Conservation (phyloP, 1,284 basidiomycete species). For the Sporisorium graminicola region DNA sequence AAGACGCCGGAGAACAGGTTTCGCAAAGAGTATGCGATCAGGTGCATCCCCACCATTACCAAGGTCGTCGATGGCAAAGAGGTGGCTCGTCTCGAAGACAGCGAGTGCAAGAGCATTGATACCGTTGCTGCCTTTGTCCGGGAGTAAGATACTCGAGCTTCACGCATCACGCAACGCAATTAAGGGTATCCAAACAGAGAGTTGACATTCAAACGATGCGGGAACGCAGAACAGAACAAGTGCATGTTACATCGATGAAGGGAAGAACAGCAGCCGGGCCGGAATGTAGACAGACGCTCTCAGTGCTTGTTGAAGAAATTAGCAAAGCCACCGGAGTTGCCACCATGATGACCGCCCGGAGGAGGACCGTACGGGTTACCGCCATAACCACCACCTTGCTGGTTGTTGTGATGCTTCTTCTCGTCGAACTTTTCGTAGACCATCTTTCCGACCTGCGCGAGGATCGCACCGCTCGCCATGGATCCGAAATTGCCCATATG, state of each 20-base stretch:
- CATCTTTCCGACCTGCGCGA: slow-evolving; percentile 61
- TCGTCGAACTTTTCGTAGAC: slow-evolving; percentile 49
- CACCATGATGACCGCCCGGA: slow-evolving; percentile 20
- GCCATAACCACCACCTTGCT: slow-evolving; percentile 3
- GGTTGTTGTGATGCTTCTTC: slow-evolving; percentile 35
- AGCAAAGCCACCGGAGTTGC: slow-evolving; percentile 25
- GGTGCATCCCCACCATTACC: slow-evolving; percentile 50
- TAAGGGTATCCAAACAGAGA: background rate
- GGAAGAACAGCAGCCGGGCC: background rate
- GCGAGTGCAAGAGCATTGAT: slow-evolving; percentile 41
- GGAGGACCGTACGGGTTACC: slow-evolving; percentile 35
- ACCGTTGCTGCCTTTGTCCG: slow-evolving; percentile 37
- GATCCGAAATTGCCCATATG: slow-evolving; percentile 49
- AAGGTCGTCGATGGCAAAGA: slow-evolving; percentile 49
- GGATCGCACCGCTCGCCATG: slow-evolving; percentile 52
- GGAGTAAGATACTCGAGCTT: background rate
- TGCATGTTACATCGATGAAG: background rate
- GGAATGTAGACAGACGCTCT: background rate
- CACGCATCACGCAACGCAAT: background rate
- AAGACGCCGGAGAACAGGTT: slow-evolving; percentile 47
- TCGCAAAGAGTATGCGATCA: slow-evolving; percentile 42
- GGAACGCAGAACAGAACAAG: background rate
- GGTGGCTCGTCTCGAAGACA: slow-evolving; percentile 47
- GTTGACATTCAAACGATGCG: background rate
- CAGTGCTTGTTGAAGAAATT: slow-evolving; percentile 46